Base-by-base conservation (phyloP, 2,329 filamentous ascomycete genomes). In the Coleophoma cylindrospora region DNA sequence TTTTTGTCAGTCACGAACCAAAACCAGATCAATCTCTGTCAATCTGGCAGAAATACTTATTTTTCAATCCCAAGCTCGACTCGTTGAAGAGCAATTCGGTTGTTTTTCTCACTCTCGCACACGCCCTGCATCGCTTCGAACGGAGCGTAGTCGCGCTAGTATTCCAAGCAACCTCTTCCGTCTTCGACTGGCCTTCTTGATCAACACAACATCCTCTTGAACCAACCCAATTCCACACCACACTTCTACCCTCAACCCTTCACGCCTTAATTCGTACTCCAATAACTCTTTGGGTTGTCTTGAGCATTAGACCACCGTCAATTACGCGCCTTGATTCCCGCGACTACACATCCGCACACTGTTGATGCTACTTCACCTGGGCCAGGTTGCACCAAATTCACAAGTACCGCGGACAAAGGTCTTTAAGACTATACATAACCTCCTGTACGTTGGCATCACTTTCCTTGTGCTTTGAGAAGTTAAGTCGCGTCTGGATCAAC, bases 401-500 rank as follows among this genome's bases (percentile, higher is more conserved):
- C 12, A 44, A 44, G 21, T 44, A 44, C 27, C 22, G 8, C 41
- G 10, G 27, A 15, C 19, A 44, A 44, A 44, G 41, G 19, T 44
- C 22, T 27, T 44, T 5, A 21, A 21, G 41, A 44, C 41, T 44
- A 32, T 13, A 32, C 21, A 32, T 44, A 27, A 14, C 32, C 22
- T 44, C 41, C 44, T 46, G 41, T 46, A 48, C 41, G 46, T 33
- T 41, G 19, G 33, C 11, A 32, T 14, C 46, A 13, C n/a, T 41
- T 34, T 40, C 2, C 9, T 15, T 32, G 14, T 11, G 14, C 14
- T 41, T 48, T 40, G 15, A 34, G 3, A 17, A 12, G 36, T 48
- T 10, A 36, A 41, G 41, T 52, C 59, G 57, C 59, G 62, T 64
- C 50, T 46, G 57, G 50, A 59, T 27, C 19, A 21, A 9, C 15